Percentiles rank a stretch among this genome's conserved stretches.
These are phyloP conservation scores for Pichia sp. DNA, from an alignment of 1,139 yeast genomes.

Conservation along the genomic window DNA sequence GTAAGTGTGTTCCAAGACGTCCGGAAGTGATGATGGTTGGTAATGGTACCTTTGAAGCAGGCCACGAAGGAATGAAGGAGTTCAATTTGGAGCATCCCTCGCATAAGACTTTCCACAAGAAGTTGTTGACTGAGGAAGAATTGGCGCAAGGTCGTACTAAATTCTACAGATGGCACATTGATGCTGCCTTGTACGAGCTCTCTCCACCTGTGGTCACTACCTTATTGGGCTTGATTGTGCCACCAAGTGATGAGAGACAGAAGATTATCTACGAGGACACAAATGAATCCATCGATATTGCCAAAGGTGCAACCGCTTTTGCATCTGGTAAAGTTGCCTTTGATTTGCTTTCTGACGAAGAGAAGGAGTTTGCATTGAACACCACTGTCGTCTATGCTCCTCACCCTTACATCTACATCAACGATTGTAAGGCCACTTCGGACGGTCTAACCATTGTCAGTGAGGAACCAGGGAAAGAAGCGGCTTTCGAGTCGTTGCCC, in stretches of 20 bases:
- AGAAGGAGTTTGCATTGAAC: constrained; percentile 65
- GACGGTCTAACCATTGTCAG: constrained; percentile 84
- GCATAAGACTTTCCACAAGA: constrained; percentile 73
- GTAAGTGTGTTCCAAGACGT: constrained; percentile 69
- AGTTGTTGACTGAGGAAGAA: constrained; percentile 58
- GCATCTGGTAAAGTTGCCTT: constrained; percentile 78
- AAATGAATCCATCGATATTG: constrained; percentile 57
- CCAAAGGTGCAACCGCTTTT: constrained; percentile 86
- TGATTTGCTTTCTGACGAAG: constrained; percentile 58
- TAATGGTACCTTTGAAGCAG: constrained; percentile 65
- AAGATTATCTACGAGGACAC: constrained; percentile 63
- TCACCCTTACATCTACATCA: constrained; percentile 81
- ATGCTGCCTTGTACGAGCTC: constrained; percentile 78
- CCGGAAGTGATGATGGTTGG: constrained; percentile 90
- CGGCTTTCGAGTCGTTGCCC: constrained; percentile 62
- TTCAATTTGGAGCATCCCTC: constrained; percentile 75
- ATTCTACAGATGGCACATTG: constrained; percentile 91
- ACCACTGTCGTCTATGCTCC: constrained; percentile 86
- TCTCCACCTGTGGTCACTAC: constrained; percentile 86
- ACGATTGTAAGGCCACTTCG: constrained; percentile 73
- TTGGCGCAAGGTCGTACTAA: constrained; percentile 60
- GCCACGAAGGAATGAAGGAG: constrained; percentile 61
- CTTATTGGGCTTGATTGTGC: constrained; percentile 76
- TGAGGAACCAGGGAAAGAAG: constrained; percentile 60
- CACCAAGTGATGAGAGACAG: constrained; percentile 46